phyloP scores from a whole-genome alignment of 2,329 filamentous ascomycete genomes.

The Ophiosphaerella herpotricha region DNA sequence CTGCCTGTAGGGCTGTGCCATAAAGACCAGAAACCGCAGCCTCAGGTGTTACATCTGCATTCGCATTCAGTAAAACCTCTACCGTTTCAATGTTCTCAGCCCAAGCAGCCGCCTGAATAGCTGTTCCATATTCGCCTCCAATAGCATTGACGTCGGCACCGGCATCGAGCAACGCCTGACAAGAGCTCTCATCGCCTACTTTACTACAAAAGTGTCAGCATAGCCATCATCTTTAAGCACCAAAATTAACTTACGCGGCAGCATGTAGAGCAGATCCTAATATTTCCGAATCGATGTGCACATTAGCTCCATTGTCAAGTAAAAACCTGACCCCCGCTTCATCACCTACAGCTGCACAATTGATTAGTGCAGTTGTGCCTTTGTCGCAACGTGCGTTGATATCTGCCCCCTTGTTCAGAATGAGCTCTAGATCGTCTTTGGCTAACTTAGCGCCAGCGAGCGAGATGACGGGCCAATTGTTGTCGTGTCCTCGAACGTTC shows the following conservation, averaged over 20 bases:
- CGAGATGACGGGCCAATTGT: conserved; percentile 23
- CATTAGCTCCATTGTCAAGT: conserved; percentile 17
- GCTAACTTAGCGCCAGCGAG: conserved; percentile 17
- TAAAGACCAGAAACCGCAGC: conserved; percentile 18
- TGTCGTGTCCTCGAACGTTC: conserved; percentile 24
- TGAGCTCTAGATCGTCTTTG: conserved; percentile 16
- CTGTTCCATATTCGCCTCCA: conserved; percentile 21
- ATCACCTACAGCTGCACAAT: conserved; percentile 18
- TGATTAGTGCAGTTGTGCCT: conserved; percentile 27
- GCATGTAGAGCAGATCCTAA: conserved; percentile 27
- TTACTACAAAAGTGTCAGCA: conserved; percentile 6
- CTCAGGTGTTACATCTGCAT: conserved; percentile 15
- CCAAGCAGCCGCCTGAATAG: conserved; percentile 22
- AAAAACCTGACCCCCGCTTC: conserved; percentile 20
- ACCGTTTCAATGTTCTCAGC: conserved; percentile 19
- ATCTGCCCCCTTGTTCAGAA: conserved; percentile 24
- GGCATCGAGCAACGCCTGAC: conserved; percentile 20
- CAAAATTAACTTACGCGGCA: conserved; percentile 16
- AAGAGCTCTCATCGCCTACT: conserved; percentile 17
- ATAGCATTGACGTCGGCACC: conserved; percentile 23
- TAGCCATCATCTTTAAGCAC: not conserved
- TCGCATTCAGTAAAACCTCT: conserved; percentile 14
- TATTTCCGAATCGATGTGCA: conserved; percentile 17
- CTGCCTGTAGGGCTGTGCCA: conserved; percentile 28
- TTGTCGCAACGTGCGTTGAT: conserved; percentile 23